Evolutionary conservation across 768 basidiomycete genomes (phyloP), one percentile per base, ranked within the genome.

Genomic region (Amanita exitialis): DNA sequence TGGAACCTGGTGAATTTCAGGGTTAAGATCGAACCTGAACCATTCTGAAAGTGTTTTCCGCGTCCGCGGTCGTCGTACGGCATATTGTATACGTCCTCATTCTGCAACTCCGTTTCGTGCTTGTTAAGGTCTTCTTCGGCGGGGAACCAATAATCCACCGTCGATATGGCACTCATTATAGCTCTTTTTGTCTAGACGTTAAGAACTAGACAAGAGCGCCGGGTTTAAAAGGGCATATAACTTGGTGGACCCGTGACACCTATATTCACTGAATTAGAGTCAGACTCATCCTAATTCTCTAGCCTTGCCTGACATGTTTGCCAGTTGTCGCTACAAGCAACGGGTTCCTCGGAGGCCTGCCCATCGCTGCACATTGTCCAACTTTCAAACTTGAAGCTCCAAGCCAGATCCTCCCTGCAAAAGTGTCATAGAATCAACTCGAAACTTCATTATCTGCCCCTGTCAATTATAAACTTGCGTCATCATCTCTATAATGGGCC

Each of bases 11-110:
- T 16, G 21, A 25, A 25, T 30, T 44, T 36, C 46, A 47, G 46
- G 47, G 47, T 27, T 49, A 9, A 37, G 12, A 20, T 15, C 37
- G 21, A 49, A 18, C 36, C 47, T 39, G 36, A 47, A 15, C 35
- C 30, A 10, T 39, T 18, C 16, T 9, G 16, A 41, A 41, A 12
- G 39, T 48, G 3, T n/a, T n/a, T 2, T 34, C 47, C 18, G 34
- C 21, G 13, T 48, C 47, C 47, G 47, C 47, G 47, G 47, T 27
- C 13, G 34, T 49, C 47, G 35, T 38, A 25, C 35, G 21, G n/a
- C n/a, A 7, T 13, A 30, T 28, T 28, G 12, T 18, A 18, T 20
- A 32, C 35, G 36, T 47, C 45, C 28, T 35, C 28, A n/a, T 20
- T 20, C 42, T 43, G 42, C 21, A 43, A 43, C 39, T 21, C 39